Base-by-base conservation (phyloP, 495 filamentous ascomycete genomes). In the Aspergillus hancockii region DNA sequence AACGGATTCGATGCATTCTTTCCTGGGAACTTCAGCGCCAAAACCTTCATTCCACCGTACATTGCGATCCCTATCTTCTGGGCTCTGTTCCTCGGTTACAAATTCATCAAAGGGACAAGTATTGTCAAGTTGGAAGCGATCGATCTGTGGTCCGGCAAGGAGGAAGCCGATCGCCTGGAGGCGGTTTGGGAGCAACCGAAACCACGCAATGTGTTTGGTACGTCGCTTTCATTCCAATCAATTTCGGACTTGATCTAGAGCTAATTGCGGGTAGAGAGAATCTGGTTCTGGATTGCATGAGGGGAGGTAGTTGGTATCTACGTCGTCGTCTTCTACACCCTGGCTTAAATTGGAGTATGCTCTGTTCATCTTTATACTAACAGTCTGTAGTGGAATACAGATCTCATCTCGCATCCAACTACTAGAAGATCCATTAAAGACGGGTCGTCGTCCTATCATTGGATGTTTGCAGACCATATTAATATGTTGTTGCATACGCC, bases 1-100 rank as follows among this genome's bases (percentile, higher is more conserved):
- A 85, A 82, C 57, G 84, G 85, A 8, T 88, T 85, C 59, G 73
- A 76, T 49, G 82, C 84, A 22, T 87, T 87, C 61, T 83, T 83
- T 62, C 79, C 81, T 0, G 72, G 77, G 0, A 67, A 79, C 13
- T 76, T 68, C 51, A 64, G 45, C 38, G 61, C 66, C 4, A 63
- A 67, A 49, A 67, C 53, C 12, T 77, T 77, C 36, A 56, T 77
- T 5, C 61, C 71, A 0, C 63, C 67, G 0, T 77, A 77, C 32
- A 61, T 75, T 25, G 81, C 85, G 47, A 80, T 88, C 30, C 82
- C 83, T 0, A 75, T 87, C 25, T 79, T 86, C 40, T 46, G 76
- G 0, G 56, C 56, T 1, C 74, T 84, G 21, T 86, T 81, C 55
- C 60, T 85, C 19, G 76, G 74, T 5, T 88, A 79, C 71, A 88